A percentile compares a stretch with the other conserved stretches of the same genome.
Conservation (phyloP, 805 yeast genomes). For the Spathaspora hagerdaliae region DNA sequence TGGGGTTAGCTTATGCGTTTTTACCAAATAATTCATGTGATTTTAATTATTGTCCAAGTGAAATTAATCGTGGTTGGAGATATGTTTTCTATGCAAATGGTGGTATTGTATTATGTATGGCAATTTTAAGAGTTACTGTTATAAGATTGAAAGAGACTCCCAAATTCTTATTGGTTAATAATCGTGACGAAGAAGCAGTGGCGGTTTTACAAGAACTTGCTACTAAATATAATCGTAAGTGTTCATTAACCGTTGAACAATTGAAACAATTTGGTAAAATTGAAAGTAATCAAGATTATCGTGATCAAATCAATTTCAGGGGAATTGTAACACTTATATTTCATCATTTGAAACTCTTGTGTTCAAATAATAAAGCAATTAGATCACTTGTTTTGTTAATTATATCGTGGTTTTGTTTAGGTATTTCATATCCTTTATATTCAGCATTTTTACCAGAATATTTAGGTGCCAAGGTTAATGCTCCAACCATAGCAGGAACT, state of each 20-base stretch:
- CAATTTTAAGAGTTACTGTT: slow-evolving; percentile 27
- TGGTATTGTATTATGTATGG: slow-evolving; percentile 42
- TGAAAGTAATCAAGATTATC: slow-evolving; percentile 15
- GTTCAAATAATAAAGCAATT: slow-evolving; percentile 33
- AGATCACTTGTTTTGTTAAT: slow-evolving; percentile 35
- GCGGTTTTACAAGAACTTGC: slow-evolving; percentile 41
- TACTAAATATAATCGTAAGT: slow-evolving; percentile 37
- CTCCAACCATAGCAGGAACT: slow-evolving; percentile 17
- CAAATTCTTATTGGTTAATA: slow-evolving; percentile 48
- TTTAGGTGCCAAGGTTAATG: slow-evolving; percentile 46
- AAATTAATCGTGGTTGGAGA: slow-evolving; percentile 58
- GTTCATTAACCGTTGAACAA: slow-evolving; percentile 44
- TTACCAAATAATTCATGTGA: slow-evolving; percentile 46
- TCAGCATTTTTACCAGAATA: slow-evolving; percentile 50
- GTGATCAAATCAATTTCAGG: slow-evolving; percentile 15
- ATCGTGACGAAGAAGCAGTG: slow-evolving; percentile 48
- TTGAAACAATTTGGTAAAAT: slow-evolving; percentile 41
- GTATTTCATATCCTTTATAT: slow-evolving; percentile 52
- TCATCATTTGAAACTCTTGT: slow-evolving; percentile 41
- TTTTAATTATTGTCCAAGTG: slow-evolving; percentile 39
- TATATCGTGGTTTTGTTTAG: slow-evolving; percentile 53
- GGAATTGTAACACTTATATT: slow-evolving; percentile 17
- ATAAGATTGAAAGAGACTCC: slow-evolving; percentile 50
- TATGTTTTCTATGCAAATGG: slow-evolving; percentile 47
- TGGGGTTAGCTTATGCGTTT: slow-evolving; percentile 51